Conservation (phyloP, 2,329 filamentous ascomycete species). For the Phaeosphaeria sp. region DNA sequence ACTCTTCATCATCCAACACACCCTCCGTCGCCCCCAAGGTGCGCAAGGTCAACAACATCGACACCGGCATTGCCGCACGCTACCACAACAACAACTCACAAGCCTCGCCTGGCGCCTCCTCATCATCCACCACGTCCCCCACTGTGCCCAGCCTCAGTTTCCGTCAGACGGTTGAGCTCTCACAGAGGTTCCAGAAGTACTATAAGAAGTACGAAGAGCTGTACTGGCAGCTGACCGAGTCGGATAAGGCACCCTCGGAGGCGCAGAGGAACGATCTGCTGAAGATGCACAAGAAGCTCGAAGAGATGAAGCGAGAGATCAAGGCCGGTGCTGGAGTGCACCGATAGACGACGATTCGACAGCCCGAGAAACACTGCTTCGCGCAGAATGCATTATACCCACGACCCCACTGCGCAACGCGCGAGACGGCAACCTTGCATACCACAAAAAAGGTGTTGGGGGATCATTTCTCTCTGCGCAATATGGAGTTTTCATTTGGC, state of each 20-base stretch:
- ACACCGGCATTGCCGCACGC: conserved; percentile 44
- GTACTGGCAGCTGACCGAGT: conserved; percentile 56
- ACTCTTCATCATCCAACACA: conserved; percentile 41
- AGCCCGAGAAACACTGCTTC: conserved; percentile 8
- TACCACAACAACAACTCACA: conserved; percentile 42
- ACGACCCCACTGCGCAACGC: conserved; percentile 15
- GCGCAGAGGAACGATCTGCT: conserved; percentile 61
- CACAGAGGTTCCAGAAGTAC: conserved; percentile 62
- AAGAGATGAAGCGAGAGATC: conserved; percentile 66
- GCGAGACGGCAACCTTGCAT: conserved; percentile 24
- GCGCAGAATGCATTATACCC: conserved; percentile 28
- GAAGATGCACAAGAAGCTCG: conserved; percentile 61
- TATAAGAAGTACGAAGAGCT: conserved; percentile 65
- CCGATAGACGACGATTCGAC: conserved; percentile 12
- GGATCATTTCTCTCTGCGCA: conserved; percentile 4
- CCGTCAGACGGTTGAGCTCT: conserved; percentile 54
- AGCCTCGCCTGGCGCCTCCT: conserved; percentile 43
- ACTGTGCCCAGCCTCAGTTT: conserved; percentile 47
- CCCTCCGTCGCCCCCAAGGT: conserved; percentile 35
- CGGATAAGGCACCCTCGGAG: conserved; percentile 52
- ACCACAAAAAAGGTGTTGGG: conserved; percentile 22
- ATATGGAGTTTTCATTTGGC: conserved; percentile 9
- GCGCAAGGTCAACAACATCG: conserved; percentile 44
- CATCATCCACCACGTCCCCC: conserved; percentile 42
- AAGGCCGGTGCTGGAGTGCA: conserved; percentile 44